Percentiles rank a stretch among this genome's conserved stretches.
Conservation (phyloP, 2,329 filamentous ascomycete species). For the Colletotrichum horii region DNA sequence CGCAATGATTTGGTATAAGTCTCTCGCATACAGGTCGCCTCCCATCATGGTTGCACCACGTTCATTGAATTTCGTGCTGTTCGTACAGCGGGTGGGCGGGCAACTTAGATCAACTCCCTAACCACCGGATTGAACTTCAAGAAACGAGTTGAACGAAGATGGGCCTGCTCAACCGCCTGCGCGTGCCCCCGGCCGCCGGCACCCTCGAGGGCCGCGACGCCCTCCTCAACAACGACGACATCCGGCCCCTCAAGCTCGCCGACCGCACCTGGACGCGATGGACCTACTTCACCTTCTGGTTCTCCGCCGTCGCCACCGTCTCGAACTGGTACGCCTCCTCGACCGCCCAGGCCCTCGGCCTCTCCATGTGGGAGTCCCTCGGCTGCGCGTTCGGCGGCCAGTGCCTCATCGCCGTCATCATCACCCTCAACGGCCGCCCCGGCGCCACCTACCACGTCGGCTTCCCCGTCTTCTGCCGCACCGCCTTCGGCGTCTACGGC, state of each 20-base stretch:
- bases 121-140: neutral
- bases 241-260: slow-evolving; percentile 40
- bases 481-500: slow-evolving; percentile 48
- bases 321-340: slow-evolving; percentile 43
- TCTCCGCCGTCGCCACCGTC: slow-evolving; percentile 42
- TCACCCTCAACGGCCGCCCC: slow-evolving; percentile 44
- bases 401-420: slow-evolving; percentile 42
- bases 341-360: slow-evolving; percentile 44
- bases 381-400: slow-evolving; percentile 45
- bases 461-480: slow-evolving; percentile 45
- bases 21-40: neutral
- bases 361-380: slow-evolving; percentile 55
- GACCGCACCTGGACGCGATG: slow-evolving; percentile 45
- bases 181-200: slow-evolving; percentile 6
- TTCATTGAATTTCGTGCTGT: neutral
- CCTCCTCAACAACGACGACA: slow-evolving; percentile 44
- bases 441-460: slow-evolving; percentile 49
- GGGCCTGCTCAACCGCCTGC: slow-evolving; percentile 9
- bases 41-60: neutral
- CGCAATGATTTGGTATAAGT: slow-evolving; percentile 4
- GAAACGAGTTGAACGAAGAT: neutral
- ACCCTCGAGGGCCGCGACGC: slow-evolving; percentile 26
- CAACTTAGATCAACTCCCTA: neutral
- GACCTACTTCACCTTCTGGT: slow-evolving; percentile 49
- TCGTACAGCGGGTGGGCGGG: neutral